Evolutionary conservation across 257 asterid species (phyloP).

Genomic region (Ballota nigra): DNA sequence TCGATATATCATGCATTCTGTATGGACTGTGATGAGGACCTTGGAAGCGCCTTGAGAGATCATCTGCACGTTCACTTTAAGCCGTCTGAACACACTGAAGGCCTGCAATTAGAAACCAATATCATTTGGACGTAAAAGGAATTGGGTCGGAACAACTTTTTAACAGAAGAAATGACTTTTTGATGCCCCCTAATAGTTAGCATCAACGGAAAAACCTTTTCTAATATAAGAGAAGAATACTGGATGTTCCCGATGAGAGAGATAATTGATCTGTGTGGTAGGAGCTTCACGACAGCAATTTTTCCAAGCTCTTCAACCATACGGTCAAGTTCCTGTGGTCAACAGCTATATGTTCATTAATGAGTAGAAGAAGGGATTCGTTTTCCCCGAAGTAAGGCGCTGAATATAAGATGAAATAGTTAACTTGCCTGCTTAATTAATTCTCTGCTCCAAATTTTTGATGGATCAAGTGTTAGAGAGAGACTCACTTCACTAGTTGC

Average conservation of each 20-base stretch:
- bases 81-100: slow-evolving; percentile 50
- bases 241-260: slow-evolving; percentile 76
- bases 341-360: background rate
- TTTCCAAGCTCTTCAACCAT: slow-evolving; percentile 71
- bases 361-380: background rate
- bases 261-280: slow-evolving; percentile 64
- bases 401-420: background rate
- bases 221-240: slow-evolving; percentile 59
- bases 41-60: slow-evolving; percentile 90
- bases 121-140: background rate
- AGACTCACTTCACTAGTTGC: slow-evolving; percentile 91
- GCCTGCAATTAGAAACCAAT: slow-evolving; percentile 39
- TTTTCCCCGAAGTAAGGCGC: background rate
- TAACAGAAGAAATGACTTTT: background rate
- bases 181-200: too few species aligned
- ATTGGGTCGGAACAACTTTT: background rate
- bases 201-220: slow-evolving; percentile 44
- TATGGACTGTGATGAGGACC: slow-evolving; percentile 22
- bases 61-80: slow-evolving; percentile 77
- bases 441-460: slow-evolving; percentile 88
- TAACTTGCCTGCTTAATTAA: slow-evolving; percentile 71
- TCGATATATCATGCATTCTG: background rate
- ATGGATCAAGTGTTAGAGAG: slow-evolving; percentile 75
- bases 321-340: slow-evolving; percentile 61
- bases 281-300: slow-evolving; percentile 67